These are phyloP conservation scores for Sarocladium kiliense DNA, from an alignment of 2,329 filamentous ascomycete genomes.

Conservation along the genomic window DNA sequence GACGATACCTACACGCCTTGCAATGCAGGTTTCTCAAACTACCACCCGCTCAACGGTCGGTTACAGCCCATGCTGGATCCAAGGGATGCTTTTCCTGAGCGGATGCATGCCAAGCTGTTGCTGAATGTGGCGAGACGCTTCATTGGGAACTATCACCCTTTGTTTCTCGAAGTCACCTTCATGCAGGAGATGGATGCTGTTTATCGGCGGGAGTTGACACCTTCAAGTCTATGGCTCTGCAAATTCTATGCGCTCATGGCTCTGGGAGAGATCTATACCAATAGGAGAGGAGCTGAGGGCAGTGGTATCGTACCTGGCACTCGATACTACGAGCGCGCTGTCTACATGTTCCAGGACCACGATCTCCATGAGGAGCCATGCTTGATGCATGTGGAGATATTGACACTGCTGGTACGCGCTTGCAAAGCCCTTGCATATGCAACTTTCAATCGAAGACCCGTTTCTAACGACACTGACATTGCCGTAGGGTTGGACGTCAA, in stretches of 20 bases:
- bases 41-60: slow-evolving; percentile 14
- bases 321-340: slow-evolving; percentile 34
- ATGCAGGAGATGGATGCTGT: slow-evolving; percentile 30
- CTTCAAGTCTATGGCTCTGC: slow-evolving; percentile 28
- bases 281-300: slow-evolving; percentile 24
- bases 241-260: slow-evolving; percentile 40
- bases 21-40: slow-evolving; percentile 21
- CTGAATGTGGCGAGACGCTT: slow-evolving; percentile 23
- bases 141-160: slow-evolving; percentile 24
- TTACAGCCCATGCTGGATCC: slow-evolving; percentile 1
- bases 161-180: slow-evolving; percentile 29
- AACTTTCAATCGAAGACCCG: too few species aligned
- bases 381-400: slow-evolving; percentile 36
- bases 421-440: not conserved
- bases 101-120: slow-evolving; percentile 24
- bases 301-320: slow-evolving; percentile 32
- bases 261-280: slow-evolving; percentile 38
- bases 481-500: slow-evolving; percentile 21
- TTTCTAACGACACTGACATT: not conserved
- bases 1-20: slow-evolving; percentile 20
- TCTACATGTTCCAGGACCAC: slow-evolving; percentile 24
- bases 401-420: slow-evolving; percentile 29
- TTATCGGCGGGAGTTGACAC: slow-evolving; percentile 26
- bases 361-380: slow-evolving; percentile 31
- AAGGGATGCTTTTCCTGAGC: slow-evolving; percentile 16